These are phyloP conservation scores for Saccharomycopsis sp. DNA, from an alignment of 805 yeast genomes.

Conservation along the genomic window DNA sequence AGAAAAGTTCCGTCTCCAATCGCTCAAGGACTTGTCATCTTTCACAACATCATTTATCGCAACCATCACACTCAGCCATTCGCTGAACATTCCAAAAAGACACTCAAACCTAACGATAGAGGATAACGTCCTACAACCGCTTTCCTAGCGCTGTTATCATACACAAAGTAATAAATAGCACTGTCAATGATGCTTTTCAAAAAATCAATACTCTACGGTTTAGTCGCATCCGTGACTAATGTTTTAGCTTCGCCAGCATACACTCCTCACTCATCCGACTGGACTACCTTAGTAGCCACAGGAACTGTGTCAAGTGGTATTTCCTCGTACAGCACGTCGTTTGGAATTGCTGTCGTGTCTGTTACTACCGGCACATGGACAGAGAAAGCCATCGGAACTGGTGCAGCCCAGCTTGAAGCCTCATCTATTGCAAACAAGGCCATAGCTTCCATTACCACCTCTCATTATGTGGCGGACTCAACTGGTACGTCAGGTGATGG, in stretches of 20 bases:
- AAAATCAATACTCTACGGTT: background rate
- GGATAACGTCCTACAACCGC: too few species aligned
- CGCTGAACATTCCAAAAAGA: background rate
- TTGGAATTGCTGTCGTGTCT: slow-evolving; percentile 35
- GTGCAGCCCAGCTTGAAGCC: slow-evolving; percentile 20
- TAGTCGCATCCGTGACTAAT: background rate
- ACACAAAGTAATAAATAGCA: background rate
- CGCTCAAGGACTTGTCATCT: background rate
- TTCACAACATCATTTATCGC: background rate
- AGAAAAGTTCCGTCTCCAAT: background rate
- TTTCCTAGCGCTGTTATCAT: background rate
- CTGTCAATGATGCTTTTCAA: background rate
- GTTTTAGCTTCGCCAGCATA: slow-evolving; percentile 1
- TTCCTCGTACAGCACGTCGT: slow-evolving; percentile 31
- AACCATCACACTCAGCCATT: background rate
- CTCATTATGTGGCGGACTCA: slow-evolving; percentile 3
- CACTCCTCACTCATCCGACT: slow-evolving; percentile 16
- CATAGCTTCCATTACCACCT: slow-evolving; percentile 1
- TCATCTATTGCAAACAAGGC: slow-evolving; percentile 6
- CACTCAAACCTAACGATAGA: too few species aligned
- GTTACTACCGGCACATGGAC: slow-evolving; percentile 29
- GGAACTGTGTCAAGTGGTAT: slow-evolving; percentile 33
- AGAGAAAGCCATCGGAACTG: slow-evolving; percentile 21
- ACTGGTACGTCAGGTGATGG: slow-evolving; percentile 1
- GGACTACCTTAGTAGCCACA: slow-evolving; percentile 38